Evolutionary conservation across 1,139 yeast genomes (phyloP).

Genomic region (Saccharomyces hybrid): DNA sequence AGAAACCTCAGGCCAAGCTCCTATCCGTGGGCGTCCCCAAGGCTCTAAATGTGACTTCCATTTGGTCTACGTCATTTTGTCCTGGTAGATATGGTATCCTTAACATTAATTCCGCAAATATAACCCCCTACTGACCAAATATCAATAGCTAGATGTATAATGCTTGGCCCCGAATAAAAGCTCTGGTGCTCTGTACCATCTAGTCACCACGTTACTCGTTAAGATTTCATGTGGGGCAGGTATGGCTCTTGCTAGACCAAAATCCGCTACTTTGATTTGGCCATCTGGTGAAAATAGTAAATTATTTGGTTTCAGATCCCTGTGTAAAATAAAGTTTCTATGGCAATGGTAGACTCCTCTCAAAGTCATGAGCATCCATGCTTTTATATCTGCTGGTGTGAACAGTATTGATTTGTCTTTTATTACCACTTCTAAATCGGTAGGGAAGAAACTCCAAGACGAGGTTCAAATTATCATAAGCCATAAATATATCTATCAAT

Average conservation of each 20-base stretch:
- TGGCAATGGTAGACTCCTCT: slow-evolving; percentile 95
- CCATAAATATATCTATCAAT: slow-evolving; percentile 75
- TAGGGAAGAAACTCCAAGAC: slow-evolving; percentile 87
- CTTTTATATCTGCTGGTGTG: slow-evolving; percentile 78
- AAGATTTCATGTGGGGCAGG: slow-evolving; percentile 73
- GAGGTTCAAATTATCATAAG: slow-evolving; percentile 63
- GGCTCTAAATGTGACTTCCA: slow-evolving; percentile 86
- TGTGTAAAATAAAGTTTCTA: slow-evolving; percentile 77
- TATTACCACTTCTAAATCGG: slow-evolving; percentile 83
- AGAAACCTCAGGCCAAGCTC: slow-evolving; percentile 85
- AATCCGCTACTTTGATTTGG: slow-evolving; percentile 87
- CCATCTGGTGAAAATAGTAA: slow-evolving; percentile 81
- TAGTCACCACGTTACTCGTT: slow-evolving; percentile 89
- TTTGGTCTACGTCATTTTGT: slow-evolving; percentile 78
- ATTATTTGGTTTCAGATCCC: slow-evolving; percentile 82
- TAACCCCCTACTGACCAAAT: slow-evolving; percentile 91
- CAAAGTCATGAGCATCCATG: slow-evolving; percentile 90
- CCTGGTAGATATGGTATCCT: slow-evolving; percentile 94
- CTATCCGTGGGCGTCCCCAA: slow-evolving; percentile 92
- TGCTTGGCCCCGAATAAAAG: slow-evolving; percentile 80
- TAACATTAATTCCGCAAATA: slow-evolving; percentile 93
- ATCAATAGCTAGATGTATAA: slow-evolving; percentile 81
- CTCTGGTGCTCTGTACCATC: slow-evolving; percentile 98
- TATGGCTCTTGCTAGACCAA: slow-evolving; percentile 83
- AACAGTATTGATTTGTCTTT: slow-evolving; percentile 73